Base-by-base conservation (phyloP, 1,284 basidiomycete species). In the Schizophyllum amplum region DNA sequence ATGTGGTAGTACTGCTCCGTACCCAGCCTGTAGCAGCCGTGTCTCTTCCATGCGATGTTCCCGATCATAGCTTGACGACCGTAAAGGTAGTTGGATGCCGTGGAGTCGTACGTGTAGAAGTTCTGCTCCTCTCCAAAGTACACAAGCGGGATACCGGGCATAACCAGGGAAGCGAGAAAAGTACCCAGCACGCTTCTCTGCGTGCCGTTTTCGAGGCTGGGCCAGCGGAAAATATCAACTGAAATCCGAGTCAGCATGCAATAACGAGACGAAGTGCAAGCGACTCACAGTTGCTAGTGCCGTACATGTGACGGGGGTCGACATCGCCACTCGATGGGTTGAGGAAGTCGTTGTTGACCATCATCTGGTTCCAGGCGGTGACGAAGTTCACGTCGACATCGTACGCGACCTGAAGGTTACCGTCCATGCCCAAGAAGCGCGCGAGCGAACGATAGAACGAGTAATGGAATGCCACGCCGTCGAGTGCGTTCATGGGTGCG, bases 201-300 rank as follows among this genome's bases (percentile, higher is more conserved):
- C 0, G 86, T 88, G 20, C 93, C 93, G 65, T 92, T 90, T 62
- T 86, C 81, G 65, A 95, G 68, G 71, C 86, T 84, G 1, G 91
- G 91, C 93, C 93, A 96, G 59, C 93, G 81, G 78, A 90, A 95
- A 15, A 95, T 82, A 75, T 96, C 93, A 73, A 94, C 33, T n/a
- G n/a, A n/a, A 33, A 33, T 33, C 5, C 27, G 27, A 33, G 27
- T n/a, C n/a, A n/a, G n/a, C n/a, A n/a, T n/a, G n/a, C n/a, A n/a
- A n/a, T n/a, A n/a, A n/a, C n/a, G n/a, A 13, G 13, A 5, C 13
- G 27, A 13, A 33, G 27, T 5, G 13, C 13, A 5, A 33, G 5
- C 27, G 13, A 33, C 33, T 42, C 7, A 42, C 33, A 94, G 68
- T 96, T 96, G 66, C 87, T 89, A 17, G 87, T 86, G 50, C 93